These are phyloP conservation scores for Crithidia fasciculata DNA, from an alignment of 208 protist genomes.

Conservation along the genomic window DNA sequence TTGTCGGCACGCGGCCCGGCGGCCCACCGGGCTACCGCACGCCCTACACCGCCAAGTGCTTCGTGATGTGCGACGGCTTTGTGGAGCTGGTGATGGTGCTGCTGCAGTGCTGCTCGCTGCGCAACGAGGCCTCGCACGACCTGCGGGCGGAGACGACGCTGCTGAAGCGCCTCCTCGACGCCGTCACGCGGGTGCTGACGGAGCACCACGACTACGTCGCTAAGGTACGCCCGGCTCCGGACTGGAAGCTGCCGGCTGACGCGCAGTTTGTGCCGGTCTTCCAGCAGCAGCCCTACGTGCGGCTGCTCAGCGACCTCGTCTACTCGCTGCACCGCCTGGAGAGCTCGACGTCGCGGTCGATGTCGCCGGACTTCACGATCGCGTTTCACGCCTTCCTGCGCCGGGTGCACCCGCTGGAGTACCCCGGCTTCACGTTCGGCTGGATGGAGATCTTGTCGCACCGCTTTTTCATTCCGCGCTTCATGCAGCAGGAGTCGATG, in stretches of 20 bases:
- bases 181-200: constrained; percentile 68
- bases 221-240: constrained; percentile 32
- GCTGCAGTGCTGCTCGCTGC: constrained; percentile 77
- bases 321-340: constrained; percentile 79
- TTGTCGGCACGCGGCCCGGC: constrained; percentile 51
- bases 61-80: constrained; percentile 91
- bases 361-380: constrained; percentile 75
- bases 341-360: constrained; percentile 44
- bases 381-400: constrained; percentile 92
- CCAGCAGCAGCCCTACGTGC: constrained; percentile 97
- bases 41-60: constrained; percentile 60
- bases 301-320: constrained; percentile 95
- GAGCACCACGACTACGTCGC: constrained; percentile 78
- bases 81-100: constrained; percentile 94
- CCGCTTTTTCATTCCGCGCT: constrained; percentile 97
- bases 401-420: constrained; percentile 84
- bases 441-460: constrained; percentile 99
- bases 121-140: constrained; percentile 57
- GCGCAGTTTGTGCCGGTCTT: constrained; percentile 87
- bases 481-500: constrained; percentile 70
- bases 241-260: constrained; percentile 56
- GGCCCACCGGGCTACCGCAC: constrained; percentile 73
- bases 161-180: constrained; percentile 78
- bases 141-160: constrained; percentile 71
- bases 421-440: constrained; percentile 98